A percentile compares a stretch with the other conserved stretches of the same genome.
Conservation (phyloP, 805 yeast genomes). For the Suhomyces pyralidae region DNA sequence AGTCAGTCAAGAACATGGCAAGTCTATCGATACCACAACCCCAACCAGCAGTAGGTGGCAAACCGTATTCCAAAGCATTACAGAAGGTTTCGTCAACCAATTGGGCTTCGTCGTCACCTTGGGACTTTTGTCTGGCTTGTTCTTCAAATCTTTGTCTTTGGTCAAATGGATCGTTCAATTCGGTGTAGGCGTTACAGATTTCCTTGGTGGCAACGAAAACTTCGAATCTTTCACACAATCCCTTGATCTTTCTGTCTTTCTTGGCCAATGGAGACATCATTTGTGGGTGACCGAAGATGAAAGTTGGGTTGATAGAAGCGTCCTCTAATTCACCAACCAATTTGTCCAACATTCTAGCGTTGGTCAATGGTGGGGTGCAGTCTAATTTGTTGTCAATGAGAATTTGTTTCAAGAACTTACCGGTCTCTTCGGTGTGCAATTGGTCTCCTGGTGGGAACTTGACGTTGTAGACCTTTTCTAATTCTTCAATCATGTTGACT, state of each 20-base stretch:
- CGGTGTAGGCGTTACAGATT: constrained; percentile 97
- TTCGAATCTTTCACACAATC: constrained; percentile 97
- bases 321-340: constrained; percentile 97
- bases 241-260: constrained; percentile 87
- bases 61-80: constrained; percentile 95
- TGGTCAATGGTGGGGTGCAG: constrained; percentile 89
- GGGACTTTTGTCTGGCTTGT: constrained; percentile 97
- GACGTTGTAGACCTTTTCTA: constrained; percentile 81
- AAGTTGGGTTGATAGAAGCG: constrained; percentile 92
- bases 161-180: constrained; percentile 97
- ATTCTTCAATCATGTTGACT: constrained; percentile 93
- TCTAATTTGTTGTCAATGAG: constrained; percentile 79
- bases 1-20: constrained; percentile 96
- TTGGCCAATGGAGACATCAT: constrained; percentile 99
- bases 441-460: constrained; percentile 95
- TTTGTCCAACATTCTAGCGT: constrained; percentile 98
- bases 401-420: constrained; percentile 78
- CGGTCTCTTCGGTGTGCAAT: constrained; percentile 91
- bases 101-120: constrained; percentile 99
- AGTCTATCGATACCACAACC: constrained; percentile 98
- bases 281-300: constrained; percentile 98
- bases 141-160: constrained; percentile 97
- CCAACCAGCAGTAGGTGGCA: constrained; percentile 99
- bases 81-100: constrained; percentile 94
- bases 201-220: constrained; percentile 98